Evolutionary conservation across 768 basidiomycete species (phyloP), one percentile per base, ranked within the genome.

Genomic region (Russula olivacea): DNA sequence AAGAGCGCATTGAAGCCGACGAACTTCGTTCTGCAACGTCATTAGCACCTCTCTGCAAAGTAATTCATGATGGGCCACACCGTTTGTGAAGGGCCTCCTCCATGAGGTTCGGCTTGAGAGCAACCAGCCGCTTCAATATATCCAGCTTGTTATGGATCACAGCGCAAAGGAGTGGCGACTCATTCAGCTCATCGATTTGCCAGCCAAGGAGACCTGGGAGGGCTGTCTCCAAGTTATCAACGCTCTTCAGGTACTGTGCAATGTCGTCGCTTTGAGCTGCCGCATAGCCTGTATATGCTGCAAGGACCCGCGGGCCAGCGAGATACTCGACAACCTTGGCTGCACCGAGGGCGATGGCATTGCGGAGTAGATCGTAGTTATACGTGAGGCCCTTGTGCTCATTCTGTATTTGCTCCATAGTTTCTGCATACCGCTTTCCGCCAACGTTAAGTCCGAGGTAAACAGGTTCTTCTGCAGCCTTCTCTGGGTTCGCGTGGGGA

Each of bases 401-500:
- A 0, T 21, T 38, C 41, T 25, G 59, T 52, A 15, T 61, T 67
- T 1, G 79, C 74, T n/a, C 80, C 10, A 85, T 74, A 66, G 85
- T 83, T 17, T 36, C 12, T 36, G 76, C 74, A 3, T 82, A 75
- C 68, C 86, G 85, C 74, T 83, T 84, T n/a, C 84, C 84, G 61
- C 84, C 82, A 23, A 86, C 81, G 59, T 79, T 80, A 47, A 87
- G 74, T 0, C 85, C 84, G 19, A 85, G 79, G 66, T 86, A 87
- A 0, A 80, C 45, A 17, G 58, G 62, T 38, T 21, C 53, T 51
- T 68, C 72, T 76, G 68, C 78, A 76, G 58, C 71, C 65, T 65
- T 79, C 77, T 65, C 78, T 76, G 45, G 63, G 62, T 28, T 68
- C 14, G 67, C 60, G 21, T 73, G 71, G 8, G 72, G 69, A 11